These are phyloP conservation scores for Hyaloscypha finlandica DNA, from an alignment of 495 filamentous ascomycete genomes.

Conservation along the genomic window DNA sequence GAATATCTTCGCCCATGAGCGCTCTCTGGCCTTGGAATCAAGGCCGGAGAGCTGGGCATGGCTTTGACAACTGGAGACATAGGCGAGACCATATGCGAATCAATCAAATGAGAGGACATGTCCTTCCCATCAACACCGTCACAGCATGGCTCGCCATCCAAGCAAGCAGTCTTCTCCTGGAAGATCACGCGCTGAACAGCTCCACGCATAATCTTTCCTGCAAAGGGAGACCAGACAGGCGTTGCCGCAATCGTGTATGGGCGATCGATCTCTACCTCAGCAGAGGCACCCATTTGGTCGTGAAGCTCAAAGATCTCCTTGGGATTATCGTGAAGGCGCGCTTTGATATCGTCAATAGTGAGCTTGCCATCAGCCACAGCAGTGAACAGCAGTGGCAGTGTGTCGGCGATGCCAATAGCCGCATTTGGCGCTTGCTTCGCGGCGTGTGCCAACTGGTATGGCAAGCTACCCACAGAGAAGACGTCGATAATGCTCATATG, in stretches of 20 bases:
- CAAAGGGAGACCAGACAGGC: slow-evolving; percentile 73
- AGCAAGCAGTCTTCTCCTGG: slow-evolving; percentile 72
- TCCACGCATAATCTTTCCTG: slow-evolving; percentile 68
- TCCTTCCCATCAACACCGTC: slow-evolving; percentile 65
- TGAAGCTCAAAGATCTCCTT: slow-evolving; percentile 87
- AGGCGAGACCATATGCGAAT: slow-evolving; percentile 53
- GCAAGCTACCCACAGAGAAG: slow-evolving; percentile 82
- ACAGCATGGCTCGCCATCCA: slow-evolving; percentile 66
- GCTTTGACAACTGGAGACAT: slow-evolving; percentile 57
- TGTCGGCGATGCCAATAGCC: slow-evolving; percentile 70
- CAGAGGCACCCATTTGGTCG: slow-evolving; percentile 71
- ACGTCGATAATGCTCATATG: slow-evolving; percentile 76
- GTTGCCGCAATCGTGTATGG: slow-evolving; percentile 58
- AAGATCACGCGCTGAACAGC: slow-evolving; percentile 79
- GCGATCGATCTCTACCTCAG: slow-evolving; percentile 76
- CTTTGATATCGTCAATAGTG: slow-evolving; percentile 71
- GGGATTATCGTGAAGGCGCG: slow-evolving; percentile 76
- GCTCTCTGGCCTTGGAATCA: slow-evolving; percentile 38
- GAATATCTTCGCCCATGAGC: slow-evolving; percentile 25
- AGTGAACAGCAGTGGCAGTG: slow-evolving; percentile 75
- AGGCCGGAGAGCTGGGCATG: slow-evolving; percentile 38
- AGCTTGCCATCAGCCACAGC: slow-evolving; percentile 76
- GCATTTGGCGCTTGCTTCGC: slow-evolving; percentile 51
- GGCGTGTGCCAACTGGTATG: slow-evolving; percentile 71
- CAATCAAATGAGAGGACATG: slow-evolving; percentile 70